Conservation (phyloP, 257 asterid species). For the Solanum gracilifrons region DNA sequence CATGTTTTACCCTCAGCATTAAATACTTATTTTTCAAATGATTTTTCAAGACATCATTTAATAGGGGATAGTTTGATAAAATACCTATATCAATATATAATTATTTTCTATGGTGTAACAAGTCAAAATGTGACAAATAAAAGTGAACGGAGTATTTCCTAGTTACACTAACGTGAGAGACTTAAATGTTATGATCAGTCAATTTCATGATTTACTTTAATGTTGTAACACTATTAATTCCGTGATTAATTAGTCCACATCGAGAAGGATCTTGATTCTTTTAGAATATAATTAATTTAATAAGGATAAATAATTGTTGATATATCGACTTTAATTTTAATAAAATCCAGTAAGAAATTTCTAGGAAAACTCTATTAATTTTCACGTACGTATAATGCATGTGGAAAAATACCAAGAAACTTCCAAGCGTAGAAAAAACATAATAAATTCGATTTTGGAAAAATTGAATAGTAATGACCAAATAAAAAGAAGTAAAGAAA, state of each 20-base stretch:
- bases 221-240: neutral
- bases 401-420: neutral
- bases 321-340: neutral
- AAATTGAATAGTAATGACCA: neutral
- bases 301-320: neutral
- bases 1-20: neutral
- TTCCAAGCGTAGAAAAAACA: neutral
- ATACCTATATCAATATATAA: too few relatives aligned
- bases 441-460: neutral
- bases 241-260: neutral
- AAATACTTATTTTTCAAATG: too few relatives aligned
- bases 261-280: neutral
- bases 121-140: too few relatives aligned
- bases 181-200: neutral
- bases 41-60: too few relatives aligned
- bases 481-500: neutral
- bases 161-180: neutral
- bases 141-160: neutral
- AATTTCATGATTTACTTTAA: neutral
- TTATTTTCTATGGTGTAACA: neutral
- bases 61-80: neutral
- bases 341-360: neutral
- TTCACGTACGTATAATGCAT: neutral
- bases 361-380: neutral
- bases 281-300: neutral